Conservation (phyloP, 805 yeast genomes). For the Yarrowia sp. region DNA sequence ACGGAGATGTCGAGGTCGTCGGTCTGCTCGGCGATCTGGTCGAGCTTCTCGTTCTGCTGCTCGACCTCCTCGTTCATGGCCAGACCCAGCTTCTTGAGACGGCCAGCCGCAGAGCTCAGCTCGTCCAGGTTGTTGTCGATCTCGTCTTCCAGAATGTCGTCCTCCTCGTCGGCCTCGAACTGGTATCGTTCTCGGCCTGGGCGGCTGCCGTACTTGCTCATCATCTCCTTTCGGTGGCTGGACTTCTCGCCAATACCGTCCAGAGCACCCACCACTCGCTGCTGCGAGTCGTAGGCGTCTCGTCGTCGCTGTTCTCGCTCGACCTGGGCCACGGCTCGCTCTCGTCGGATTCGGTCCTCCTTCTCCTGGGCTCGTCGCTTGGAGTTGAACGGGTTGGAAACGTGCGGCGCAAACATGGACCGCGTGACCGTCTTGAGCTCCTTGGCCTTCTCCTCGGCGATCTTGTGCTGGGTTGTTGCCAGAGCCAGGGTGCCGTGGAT, state of each 20-base stretch:
- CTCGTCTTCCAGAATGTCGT: constrained; percentile 88
- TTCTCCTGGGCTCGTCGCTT: constrained; percentile 69
- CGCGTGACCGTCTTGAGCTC: constrained; percentile 79
- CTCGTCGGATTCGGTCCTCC: constrained; percentile 65
- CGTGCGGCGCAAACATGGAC: constrained; percentile 74
- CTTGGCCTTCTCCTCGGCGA: constrained; percentile 78
- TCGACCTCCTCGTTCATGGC: constrained; percentile 75
- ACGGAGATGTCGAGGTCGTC: constrained; percentile 81
- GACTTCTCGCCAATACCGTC: constrained; percentile 39
- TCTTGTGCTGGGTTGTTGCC: constrained; percentile 75
- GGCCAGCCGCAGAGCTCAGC: constrained; percentile 63
- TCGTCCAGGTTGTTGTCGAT: constrained; percentile 79
- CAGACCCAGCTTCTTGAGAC: constrained; percentile 69
- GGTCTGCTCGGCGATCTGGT: constrained; percentile 76
- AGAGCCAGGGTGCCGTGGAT: constrained; percentile 74
- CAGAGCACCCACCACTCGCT: constrained; percentile 57
- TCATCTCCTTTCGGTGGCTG: constrained; percentile 36
- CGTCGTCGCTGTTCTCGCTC: constrained; percentile 60
- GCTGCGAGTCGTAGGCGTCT: constrained; percentile 62
- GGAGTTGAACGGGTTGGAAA: constrained; percentile 84
- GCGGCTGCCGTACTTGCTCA: constrained; percentile 31
- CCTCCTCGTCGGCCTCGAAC: constrained; percentile 88
- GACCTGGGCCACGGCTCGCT: constrained; percentile 60
- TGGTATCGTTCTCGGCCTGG: constrained; percentile 58
- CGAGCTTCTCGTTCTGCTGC: constrained; percentile 71